These are phyloP conservation scores for Saccharomyces hybrid DNA, from an alignment of 1,139 yeast species.

Conservation along the genomic window DNA sequence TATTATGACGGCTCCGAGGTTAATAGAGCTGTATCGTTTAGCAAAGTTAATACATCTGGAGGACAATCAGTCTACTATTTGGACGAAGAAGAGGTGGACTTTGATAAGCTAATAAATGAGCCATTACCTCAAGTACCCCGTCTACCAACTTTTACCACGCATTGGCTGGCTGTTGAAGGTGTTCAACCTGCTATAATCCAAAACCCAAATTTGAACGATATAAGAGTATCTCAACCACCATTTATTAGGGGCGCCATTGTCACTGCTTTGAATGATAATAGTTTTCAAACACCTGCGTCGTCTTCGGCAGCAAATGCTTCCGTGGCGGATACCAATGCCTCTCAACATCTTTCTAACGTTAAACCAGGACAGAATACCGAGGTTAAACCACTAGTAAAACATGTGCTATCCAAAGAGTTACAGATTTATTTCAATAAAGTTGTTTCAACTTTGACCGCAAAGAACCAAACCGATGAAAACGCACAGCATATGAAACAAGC, in stretches of 20 bases:
- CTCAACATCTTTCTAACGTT: slow-evolving; percentile 34
- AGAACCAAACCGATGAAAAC: slow-evolving; percentile 33
- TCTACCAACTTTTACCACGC: slow-evolving; percentile 87
- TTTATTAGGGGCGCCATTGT: slow-evolving; percentile 65
- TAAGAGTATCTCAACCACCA: slow-evolving; percentile 55
- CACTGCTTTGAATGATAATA: slow-evolving; percentile 37
- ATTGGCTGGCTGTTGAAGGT: slow-evolving; percentile 98
- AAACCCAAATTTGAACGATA: slow-evolving; percentile 79
- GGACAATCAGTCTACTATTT: slow-evolving; percentile 81
- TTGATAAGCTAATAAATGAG: slow-evolving; percentile 87
- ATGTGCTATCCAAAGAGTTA: slow-evolving; percentile 87
- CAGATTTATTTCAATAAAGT: slow-evolving; percentile 91
- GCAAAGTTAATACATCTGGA: slow-evolving; percentile 28
- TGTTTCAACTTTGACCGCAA: slow-evolving; percentile 63
- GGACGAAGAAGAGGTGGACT: slow-evolving; percentile 86
- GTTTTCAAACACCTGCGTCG: slow-evolving; percentile 26
- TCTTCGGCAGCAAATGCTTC: slow-evolving; percentile 13
- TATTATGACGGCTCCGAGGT: slow-evolving; percentile 38
- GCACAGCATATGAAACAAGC: slow-evolving; percentile 62
- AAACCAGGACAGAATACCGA: slow-evolving; percentile 51
- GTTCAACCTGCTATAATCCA: slow-evolving; percentile 98
- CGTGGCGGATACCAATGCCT: slow-evolving; percentile 15
- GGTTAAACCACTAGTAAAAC: slow-evolving; percentile 91
- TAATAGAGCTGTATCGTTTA: slow-evolving; percentile 34
- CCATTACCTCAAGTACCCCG: slow-evolving; percentile 95